These are phyloP conservation scores for Poa pratensis DNA, from an alignment of 176 grass and related monocot species.

Conservation along the genomic window DNA sequence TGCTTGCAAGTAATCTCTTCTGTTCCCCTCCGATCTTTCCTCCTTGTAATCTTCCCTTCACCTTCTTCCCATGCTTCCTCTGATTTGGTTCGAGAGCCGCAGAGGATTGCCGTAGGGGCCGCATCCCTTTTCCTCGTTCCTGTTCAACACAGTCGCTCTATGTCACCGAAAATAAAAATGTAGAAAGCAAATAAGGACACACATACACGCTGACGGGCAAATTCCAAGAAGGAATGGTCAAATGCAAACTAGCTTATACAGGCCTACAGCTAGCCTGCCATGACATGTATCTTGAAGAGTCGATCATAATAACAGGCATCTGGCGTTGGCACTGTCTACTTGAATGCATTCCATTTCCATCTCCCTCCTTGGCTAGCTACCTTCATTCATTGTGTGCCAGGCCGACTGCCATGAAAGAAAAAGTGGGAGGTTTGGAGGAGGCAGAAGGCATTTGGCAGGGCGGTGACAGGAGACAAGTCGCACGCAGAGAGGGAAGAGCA, in stretches of 20 bases:
- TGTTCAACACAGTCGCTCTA: neutral
- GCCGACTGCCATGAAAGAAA: neutral
- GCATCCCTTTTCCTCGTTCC: neutral
- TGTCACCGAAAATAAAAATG: neutral
- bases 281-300: neutral
- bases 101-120: neutral
- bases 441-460: constrained; percentile 61
- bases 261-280: neutral
- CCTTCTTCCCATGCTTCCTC: neutral
- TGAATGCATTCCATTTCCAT: constrained; percentile 34
- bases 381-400: constrained; percentile 28
- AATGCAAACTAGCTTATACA: neutral
- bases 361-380: neutral
- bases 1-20: constrained; percentile 6
- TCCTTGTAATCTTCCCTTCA: constrained; percentile 14
- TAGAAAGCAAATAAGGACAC: neutral
- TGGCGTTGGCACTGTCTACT: constrained; percentile 29
- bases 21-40: neutral
- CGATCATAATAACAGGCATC: neutral
- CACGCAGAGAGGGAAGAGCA: neutral
- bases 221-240: constrained; percentile 31
- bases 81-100: neutral
- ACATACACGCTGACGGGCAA: neutral
- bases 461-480: constrained; percentile 48
- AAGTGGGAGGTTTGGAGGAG: constrained; percentile 34